These are phyloP conservation scores for Fusarium nematophilum DNA, from an alignment of 2,329 filamentous ascomycete genomes.

Conservation along the genomic window DNA sequence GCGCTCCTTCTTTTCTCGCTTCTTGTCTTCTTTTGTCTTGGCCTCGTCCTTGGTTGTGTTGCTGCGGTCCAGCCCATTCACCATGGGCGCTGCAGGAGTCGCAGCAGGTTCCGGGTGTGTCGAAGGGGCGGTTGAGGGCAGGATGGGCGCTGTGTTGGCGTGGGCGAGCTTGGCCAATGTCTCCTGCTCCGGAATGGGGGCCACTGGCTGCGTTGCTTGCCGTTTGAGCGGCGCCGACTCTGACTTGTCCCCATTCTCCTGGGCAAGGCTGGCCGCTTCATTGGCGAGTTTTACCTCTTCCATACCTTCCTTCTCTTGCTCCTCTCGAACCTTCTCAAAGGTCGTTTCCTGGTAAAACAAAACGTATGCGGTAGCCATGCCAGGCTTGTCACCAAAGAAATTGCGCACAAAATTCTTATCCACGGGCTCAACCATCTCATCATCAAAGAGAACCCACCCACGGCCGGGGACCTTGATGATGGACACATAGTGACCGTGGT, in stretches of 20 bases:
- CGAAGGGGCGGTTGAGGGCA: constrained; percentile 34
- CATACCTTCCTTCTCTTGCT: constrained; percentile 84
- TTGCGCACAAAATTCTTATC: constrained; percentile 96
- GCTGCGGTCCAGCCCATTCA: constrained; percentile 38
- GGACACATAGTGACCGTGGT: constrained; percentile 97
- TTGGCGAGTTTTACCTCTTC: constrained; percentile 70
- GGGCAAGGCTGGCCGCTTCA: constrained; percentile 66
- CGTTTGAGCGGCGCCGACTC: constrained; percentile 60
- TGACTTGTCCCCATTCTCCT: constrained; percentile 59
- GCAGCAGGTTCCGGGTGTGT: constrained; percentile 24
- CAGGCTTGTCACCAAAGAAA: constrained; percentile 94
- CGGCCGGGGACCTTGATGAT: constrained; percentile 97
- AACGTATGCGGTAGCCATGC: constrained; percentile 94
- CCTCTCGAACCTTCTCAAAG: constrained; percentile 73
- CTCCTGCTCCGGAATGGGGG: constrained; percentile 60
- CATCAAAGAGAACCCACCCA: constrained; percentile 96
- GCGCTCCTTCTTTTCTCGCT: constrained; percentile 76
- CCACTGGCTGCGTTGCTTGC: constrained; percentile 61
- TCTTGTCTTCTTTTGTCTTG: constrained; percentile 70
- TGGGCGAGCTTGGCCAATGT: constrained; percentile 72
- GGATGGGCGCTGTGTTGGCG: constrained; percentile 70
- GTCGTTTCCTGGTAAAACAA: constrained; percentile 96
- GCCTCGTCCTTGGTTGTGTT: constrained; percentile 42
- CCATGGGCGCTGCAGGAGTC: constrained; percentile 23
- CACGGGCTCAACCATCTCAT: constrained; percentile 98